Base-by-base conservation (phyloP, 495 filamentous ascomycete species). In the Schizothecium vesticola region DNA sequence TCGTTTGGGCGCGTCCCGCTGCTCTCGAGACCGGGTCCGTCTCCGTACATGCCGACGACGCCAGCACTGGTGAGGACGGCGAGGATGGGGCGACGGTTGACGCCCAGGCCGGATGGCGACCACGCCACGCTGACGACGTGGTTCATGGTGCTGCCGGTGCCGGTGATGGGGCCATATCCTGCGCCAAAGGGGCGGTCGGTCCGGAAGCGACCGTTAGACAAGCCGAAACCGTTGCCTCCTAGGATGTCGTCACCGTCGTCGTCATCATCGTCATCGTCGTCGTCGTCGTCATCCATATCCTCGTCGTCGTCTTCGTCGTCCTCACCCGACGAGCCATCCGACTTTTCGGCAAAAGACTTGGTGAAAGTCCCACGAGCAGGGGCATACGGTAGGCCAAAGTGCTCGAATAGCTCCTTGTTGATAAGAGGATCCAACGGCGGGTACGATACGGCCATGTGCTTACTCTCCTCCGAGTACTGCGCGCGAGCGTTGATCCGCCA, bases 141-240 rank as follows among this genome's bases (percentile, higher is more conserved):
- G 65, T 82, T 82, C 76, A 85, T 77, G 21, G 80, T 80, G 63
- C 80, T 82, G 7, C 82, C 82, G 5, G 77, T 74, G 21, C 81
- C 77, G 1, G 80, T 79, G 31, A 85, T 75, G 10, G 73, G 67
- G 9, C 81, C 79, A n/a, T 73, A 73, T 6, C 82, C 82, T 12
- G 78, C 80, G 7, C 81, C 81, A 23, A 75, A 78, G 4, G 79
- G 75, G 16, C 71, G 68, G 23, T 75, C 73, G 21, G 61, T 28
- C 21, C 25, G 56, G 24, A 60, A 62, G 19, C 59, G 74, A n/a
- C 33, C 63, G 19, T 74, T 74, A 3, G 61, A 31, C 23, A 21
- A 29, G 24, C 60, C 64, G 9, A 58, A 71, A n/a, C 33, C 67
- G 13, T 59, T 61, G 3, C 56, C 68, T 8, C 64, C 70, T 0